Evolutionary conservation across 2,329 filamentous ascomycete species (phyloP), one percentile per base, ranked within the genome.

Genomic region (Rutstroemia sydowiana): DNA sequence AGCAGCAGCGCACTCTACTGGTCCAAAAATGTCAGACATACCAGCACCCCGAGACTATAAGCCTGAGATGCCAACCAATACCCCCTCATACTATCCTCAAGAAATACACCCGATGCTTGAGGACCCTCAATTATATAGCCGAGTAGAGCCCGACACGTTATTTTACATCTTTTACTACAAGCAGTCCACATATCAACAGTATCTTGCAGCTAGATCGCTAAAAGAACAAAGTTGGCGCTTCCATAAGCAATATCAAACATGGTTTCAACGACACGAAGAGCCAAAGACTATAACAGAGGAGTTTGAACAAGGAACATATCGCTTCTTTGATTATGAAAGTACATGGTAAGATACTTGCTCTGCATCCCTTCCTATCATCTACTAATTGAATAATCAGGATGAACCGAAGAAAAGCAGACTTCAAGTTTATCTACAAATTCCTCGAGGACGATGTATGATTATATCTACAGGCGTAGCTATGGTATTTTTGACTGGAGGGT

Each of bases 81-180:
- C 87, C 5, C 84, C 84, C 3, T 75, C 87, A 7, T 88, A 93
- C 60, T 98, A 95, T 69, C 93, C 93, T 6, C 89, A 95, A 65
- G 90, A 96, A 66, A 87, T 91, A n/a, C 75, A 96, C 39, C 74
- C 86, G 2, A 89, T 97, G 58, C 92, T 97, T 61, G 90, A 96
- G 62, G 90, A 98, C 69, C 87, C 89, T 31, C 78, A 87, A 43
- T 72, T 98, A 55, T 98, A 96, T 70, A 80, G 81, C 23, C 81
- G 88, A 53, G 92, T 98, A 55, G 93, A 98, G 64, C 90, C 91
- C 0, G 93, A 98, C 66, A 95, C 92, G 28, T 76, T 98, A 9
- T 98, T 98, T 71, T 98, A 98, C 71, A 87, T 95, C 42, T 98
- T 98, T 72, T 98, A 98, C 75, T 98, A 98, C 75, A 89, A 92